These are phyloP conservation scores for Suillus variegatus DNA, from an alignment of 768 basidiomycete species.

Conservation along the genomic window DNA sequence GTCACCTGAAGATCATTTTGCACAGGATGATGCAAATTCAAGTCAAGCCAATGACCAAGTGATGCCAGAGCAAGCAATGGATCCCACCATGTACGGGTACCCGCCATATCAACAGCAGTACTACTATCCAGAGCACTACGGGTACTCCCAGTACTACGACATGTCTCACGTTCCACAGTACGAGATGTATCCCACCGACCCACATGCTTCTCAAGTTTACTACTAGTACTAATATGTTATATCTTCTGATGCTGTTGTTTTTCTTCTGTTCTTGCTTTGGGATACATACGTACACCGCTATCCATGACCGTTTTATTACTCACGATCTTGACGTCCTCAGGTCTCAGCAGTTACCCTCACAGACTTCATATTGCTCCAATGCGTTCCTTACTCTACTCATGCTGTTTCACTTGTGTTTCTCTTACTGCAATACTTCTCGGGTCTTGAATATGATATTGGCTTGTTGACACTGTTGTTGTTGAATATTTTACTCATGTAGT, in stretches of 20 bases:
- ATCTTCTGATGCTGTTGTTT: conserved; percentile 6
- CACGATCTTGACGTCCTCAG: conserved; percentile 14
- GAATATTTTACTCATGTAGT: conserved; percentile 10
- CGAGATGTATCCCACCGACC: conserved; percentile 64
- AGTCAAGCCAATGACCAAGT: conserved; percentile 13
- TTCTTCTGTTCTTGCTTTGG: conserved; percentile 18
- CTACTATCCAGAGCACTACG: conserved; percentile 72
- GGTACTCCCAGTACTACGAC: conserved; percentile 69
- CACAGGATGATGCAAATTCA: conserved; percentile 15
- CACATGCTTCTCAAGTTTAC: conserved; percentile 53
- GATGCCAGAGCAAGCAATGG: conserved; percentile 29
- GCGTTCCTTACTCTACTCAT: conserved; percentile 18
- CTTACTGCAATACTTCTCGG: conserved; percentile 15
- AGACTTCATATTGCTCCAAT: conserved; percentile 22
- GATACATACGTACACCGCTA: conserved; percentile 22
- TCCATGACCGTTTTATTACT: conserved; percentile 11
- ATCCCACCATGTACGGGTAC: conserved; percentile 52
- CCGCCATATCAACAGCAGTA: conserved; percentile 59
- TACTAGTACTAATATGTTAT: conserved; percentile 58
- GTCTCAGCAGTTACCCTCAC: conserved; percentile 25
- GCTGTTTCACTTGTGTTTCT: conserved; percentile 24
- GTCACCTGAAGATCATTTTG: conserved; percentile 17
- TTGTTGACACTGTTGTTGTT: conserved; percentile 7
- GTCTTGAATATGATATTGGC: conserved; percentile 9
- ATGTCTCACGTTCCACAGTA: conserved; percentile 65